Percentiles rank a stretch among this genome's conserved stretches.
Evolutionary conservation across 306 rosid genomes (phyloP).

Genomic region (Cicer pinnatifidum): DNA sequence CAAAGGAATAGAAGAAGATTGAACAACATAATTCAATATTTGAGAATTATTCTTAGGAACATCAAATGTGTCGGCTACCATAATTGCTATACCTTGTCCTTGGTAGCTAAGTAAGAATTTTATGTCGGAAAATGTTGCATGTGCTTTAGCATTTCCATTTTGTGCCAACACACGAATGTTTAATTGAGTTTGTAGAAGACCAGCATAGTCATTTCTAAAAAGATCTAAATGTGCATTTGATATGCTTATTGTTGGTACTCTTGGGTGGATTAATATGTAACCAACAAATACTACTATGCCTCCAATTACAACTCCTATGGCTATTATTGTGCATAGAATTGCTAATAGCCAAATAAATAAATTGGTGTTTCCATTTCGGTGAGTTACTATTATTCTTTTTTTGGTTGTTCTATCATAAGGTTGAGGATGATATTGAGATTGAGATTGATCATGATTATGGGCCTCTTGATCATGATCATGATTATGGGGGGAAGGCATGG

Average conservation of each 20-base stretch:
- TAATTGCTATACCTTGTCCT: conserved; percentile 52
- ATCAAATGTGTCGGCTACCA: conserved; percentile 53
- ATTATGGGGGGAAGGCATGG: conserved; percentile 43
- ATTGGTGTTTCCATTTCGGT: conserved; percentile 46
- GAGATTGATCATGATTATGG: background rate
- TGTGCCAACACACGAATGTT: conserved; percentile 58
- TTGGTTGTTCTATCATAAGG: background rate
- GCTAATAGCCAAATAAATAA: conserved; percentile 69
- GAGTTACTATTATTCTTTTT: conserved; percentile 21
- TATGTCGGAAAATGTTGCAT: conserved; percentile 67
- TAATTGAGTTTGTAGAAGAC: conserved; percentile 62
- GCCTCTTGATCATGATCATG: background rate
- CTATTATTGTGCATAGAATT: conserved; percentile 64
- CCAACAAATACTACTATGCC: conserved; percentile 67
- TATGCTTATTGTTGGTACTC: conserved; percentile 67
- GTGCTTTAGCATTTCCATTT: conserved; percentile 75
- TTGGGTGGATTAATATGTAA: conserved; percentile 71
- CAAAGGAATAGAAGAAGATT: conserved; percentile 58
- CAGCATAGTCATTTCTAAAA: conserved; percentile 51
- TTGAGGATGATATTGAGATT: background rate
- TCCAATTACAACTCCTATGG: conserved; percentile 55
- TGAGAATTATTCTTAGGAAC: conserved; percentile 63
- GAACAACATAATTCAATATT: conserved; percentile 53
- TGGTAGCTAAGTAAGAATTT: conserved; percentile 57
- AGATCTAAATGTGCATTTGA: conserved; percentile 58